phyloP scores from a whole-genome alignment of 2,329 filamentous ascomycete genomes.

The Aspergillus ochraceoroseus region DNA sequence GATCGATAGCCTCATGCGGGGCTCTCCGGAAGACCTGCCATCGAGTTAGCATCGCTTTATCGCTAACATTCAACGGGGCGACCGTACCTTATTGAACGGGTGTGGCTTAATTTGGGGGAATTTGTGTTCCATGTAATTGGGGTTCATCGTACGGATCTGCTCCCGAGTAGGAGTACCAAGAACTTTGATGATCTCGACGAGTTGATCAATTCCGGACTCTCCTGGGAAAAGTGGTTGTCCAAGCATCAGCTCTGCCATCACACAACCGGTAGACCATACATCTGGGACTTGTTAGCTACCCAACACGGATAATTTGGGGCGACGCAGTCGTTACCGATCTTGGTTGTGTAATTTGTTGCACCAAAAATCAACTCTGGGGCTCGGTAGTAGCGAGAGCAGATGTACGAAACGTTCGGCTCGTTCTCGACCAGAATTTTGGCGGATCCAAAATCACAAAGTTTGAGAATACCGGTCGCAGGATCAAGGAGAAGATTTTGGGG shows the following conservation, averaged over 20 bases:
- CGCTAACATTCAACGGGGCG: not conserved
- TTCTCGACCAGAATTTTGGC: constrained; percentile 98
- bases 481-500: constrained; percentile 95
- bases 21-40: constrained; percentile 87
- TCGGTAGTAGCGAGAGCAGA: constrained; percentile 97
- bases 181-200: constrained; percentile 99
- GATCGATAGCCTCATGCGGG: constrained; percentile 83
- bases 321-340: constrained; percentile 70
- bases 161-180: constrained; percentile 93
- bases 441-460: constrained; percentile 97
- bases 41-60: constrained; percentile 20
- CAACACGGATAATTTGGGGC: not conserved
- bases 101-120: constrained; percentile 99
- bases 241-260: constrained; percentile 99
- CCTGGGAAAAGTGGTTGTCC: constrained; percentile 96
- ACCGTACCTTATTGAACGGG: constrained; percentile 82
- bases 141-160: constrained; percentile 99
- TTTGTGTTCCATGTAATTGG: constrained; percentile 99
- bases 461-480: constrained; percentile 82
- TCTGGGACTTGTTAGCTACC: constrained; percentile 52
- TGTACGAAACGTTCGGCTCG: constrained; percentile 98
- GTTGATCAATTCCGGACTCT: constrained; percentile 95
- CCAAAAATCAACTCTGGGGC: constrained; percentile 97
- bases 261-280: constrained; percentile 98
- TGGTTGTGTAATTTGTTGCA: constrained; percentile 98